Conservation (phyloP, 1,284 basidiomycete genomes). For the Amylostereum areolatum region DNA sequence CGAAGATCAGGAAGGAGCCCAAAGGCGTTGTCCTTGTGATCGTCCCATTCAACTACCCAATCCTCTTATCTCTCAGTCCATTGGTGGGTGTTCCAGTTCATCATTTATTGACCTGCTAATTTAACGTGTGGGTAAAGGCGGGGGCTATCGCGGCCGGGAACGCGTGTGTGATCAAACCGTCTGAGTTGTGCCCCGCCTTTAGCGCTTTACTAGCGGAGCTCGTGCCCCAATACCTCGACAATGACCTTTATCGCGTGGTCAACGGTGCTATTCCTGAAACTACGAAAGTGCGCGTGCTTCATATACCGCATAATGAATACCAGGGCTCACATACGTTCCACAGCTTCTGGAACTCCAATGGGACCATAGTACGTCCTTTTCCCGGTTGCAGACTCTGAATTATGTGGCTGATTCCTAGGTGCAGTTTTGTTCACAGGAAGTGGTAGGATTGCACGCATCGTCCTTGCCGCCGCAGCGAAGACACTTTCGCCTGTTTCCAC, state of each 20-base stretch:
- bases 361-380: conserved; percentile 69
- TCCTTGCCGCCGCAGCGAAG: conserved; percentile 82
- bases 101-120: too few species aligned
- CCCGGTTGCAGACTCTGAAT: not conserved
- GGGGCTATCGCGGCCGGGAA: conserved; percentile 82
- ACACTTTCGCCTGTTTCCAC: conserved; percentile 80
- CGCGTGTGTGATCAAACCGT: conserved; percentile 72
- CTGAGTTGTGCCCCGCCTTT: conserved; percentile 68
- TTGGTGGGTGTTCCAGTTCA: conserved; percentile 34
- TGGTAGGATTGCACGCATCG: conserved; percentile 72
- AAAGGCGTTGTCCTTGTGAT: conserved; percentile 73
- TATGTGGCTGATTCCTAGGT: conserved; percentile 2
- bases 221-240: conserved; percentile 78
- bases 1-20: conserved; percentile 66
- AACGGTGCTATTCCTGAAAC: conserved; percentile 75
- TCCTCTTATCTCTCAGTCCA: conserved; percentile 48
- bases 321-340: not conserved
- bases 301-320: not conserved
- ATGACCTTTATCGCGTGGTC: conserved; percentile 64
- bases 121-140: conserved; percentile 32
- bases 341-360: conserved; percentile 76
- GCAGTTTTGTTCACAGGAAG: conserved; percentile 63
- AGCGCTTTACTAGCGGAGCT: conserved; percentile 70
- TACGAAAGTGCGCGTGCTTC: conserved; percentile 44
- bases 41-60: conserved; percentile 53